Percentiles rank a stretch among this genome's conserved stretches.
Conservation (phyloP, 768 basidiomycete species). For the Phylloporus sp. region DNA sequence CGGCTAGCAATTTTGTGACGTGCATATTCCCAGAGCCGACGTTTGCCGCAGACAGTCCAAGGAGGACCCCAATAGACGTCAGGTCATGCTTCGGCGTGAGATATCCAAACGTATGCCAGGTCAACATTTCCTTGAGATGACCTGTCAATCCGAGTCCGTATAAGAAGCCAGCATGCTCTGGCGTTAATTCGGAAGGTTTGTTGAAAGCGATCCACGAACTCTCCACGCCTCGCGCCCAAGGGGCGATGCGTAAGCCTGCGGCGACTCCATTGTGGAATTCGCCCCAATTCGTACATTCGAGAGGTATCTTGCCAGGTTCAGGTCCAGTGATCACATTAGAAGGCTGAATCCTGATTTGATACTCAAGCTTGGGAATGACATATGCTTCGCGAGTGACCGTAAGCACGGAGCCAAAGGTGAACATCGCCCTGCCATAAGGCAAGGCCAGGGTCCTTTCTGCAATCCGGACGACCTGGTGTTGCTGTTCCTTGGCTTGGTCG, state of each 20-base stretch:
- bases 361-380: slow-evolving; percentile 75
- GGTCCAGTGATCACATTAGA: slow-evolving; percentile 60
- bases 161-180: slow-evolving; percentile 95
- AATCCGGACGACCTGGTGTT: slow-evolving; percentile 73
- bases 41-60: slow-evolving; percentile 91
- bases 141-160: slow-evolving; percentile 90
- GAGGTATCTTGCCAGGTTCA: slow-evolving; percentile 67
- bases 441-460: slow-evolving; percentile 88
- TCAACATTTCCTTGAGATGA: slow-evolving; percentile 83
- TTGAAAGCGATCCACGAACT: slow-evolving; percentile 97
- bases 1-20: slow-evolving; percentile 86
- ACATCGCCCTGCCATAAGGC: slow-evolving; percentile 87
- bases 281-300: slow-evolving; percentile 84
- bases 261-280: slow-evolving; percentile 98
- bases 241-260: slow-evolving; percentile 80
- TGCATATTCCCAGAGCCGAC: slow-evolving; percentile 81
- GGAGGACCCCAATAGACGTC: slow-evolving; percentile 88
- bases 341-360: slow-evolving; percentile 69
- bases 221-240: slow-evolving; percentile 71
- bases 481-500: slow-evolving; percentile 83
- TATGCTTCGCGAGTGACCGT: slow-evolving; percentile 77
- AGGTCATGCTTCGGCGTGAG: slow-evolving; percentile 95
- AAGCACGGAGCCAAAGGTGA: slow-evolving; percentile 81
- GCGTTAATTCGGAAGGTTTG: slow-evolving; percentile 83
- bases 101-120: slow-evolving; percentile 95